These are phyloP conservation scores for Coniophora puteana DNA, from an alignment of 1,284 basidiomycete genomes.

Conservation along the genomic window DNA sequence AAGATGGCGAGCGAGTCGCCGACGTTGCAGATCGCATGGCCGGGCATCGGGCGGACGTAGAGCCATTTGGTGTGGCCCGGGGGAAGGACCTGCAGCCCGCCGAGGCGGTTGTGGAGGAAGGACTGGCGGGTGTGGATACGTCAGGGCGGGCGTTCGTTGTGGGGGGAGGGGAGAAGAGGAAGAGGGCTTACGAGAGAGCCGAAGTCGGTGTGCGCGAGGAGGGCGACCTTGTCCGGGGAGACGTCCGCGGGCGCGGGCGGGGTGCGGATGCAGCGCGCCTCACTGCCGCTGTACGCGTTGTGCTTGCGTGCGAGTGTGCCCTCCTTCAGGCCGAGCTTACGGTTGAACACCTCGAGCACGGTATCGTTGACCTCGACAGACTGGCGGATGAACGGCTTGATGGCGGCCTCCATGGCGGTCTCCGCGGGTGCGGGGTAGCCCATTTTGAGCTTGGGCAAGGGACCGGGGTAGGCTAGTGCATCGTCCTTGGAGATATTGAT, in stretches of 20 bases:
- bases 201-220: conserved; percentile 59
- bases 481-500: conserved; percentile 69
- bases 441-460: conserved; percentile 46
- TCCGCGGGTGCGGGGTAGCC: conserved; percentile 53
- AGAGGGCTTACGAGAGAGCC: conserved; percentile 37
- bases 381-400: conserved; percentile 55
- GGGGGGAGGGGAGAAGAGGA: not conserved
- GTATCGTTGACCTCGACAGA: conserved; percentile 53
- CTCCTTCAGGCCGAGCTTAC: conserved; percentile 48
- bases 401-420: conserved; percentile 42
- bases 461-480: conserved; percentile 49
- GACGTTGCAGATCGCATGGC: conserved; percentile 58
- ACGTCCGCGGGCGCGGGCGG: conserved; percentile 31
- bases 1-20: conserved; percentile 57
- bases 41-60: conserved; percentile 61
- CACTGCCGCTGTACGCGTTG: conserved; percentile 51
- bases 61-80: conserved; percentile 62
- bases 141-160: too few relatives aligned
- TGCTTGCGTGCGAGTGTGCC: conserved; percentile 50
- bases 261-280: conserved; percentile 54
- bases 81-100: conserved; percentile 67
- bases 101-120: conserved; percentile 66
- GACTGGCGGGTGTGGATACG: conserved; percentile 34
- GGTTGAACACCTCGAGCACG: conserved; percentile 53
- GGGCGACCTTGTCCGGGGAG: conserved; percentile 27